Evolutionary conservation across 495 filamentous ascomycete genomes (phyloP), one percentile per base, ranked within the genome.

Genomic region (Penicillium angulare): DNA sequence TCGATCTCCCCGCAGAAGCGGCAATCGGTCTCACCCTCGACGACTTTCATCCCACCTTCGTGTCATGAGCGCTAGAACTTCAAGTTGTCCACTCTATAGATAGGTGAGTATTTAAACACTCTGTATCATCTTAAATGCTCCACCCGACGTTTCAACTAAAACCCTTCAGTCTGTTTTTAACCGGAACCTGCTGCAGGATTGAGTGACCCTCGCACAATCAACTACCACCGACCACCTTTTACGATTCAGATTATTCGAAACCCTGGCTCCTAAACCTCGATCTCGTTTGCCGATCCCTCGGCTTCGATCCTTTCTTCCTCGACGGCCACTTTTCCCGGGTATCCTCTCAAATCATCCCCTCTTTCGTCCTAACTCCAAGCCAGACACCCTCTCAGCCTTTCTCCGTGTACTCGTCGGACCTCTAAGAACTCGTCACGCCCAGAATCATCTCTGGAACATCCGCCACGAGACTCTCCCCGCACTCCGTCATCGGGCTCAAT

Each of bases 381-480:
- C 59, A 24, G 47, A 56, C 51, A 61, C 56, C 47, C 36, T 73
- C 48, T 61, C 57, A 17, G 47, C 43, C 17, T 38, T 73, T 26
- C 48, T 76, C 35, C 65, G 64, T 13, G 39, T 63, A 4, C 73
- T 91, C 47, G 66, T 88, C 47, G 81, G 81, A 17, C 82, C 86
- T 5, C 68, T 72, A 49, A 71, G 78, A 32, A 79, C 74, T 40
- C 77, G 81, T 51, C 80, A 81, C 31, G 77, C 83, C 52, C 81
- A 82, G 55, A 79, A 79, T 24, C 78, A 74, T 29, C 74, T 92
- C 31, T 78, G 82, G 52, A 71, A 75, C 42, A 78, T 95, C 67
- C 86, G 83, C 43, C 78, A 86, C 78, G 82, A 89, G 55, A 86
- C 79, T n/a, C 67, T 95, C 29, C 86, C 89, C 33, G 73, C 77